Evolutionary conservation across 768 basidiomycete genomes (phyloP).

Genomic region (Cystoderma amianthinum): DNA sequence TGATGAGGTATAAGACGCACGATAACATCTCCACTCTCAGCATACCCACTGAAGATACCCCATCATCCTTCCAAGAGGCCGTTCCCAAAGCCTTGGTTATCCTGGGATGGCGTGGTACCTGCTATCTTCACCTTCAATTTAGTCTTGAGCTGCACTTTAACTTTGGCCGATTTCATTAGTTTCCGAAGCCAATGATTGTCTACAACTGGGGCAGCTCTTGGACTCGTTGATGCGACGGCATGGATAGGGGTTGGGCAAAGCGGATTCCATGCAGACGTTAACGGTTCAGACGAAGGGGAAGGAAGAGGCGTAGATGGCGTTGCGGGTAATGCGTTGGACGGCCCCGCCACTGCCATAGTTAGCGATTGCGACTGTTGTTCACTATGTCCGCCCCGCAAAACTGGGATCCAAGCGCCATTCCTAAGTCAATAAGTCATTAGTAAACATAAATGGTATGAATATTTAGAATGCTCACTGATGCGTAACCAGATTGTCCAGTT

Average conservation of each 20-base stretch:
- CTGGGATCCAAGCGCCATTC: background rate
- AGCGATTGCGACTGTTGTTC: background rate
- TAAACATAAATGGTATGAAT: background rate
- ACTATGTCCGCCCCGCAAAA: background rate
- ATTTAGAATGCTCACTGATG: background rate
- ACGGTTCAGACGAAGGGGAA: too few relatives aligned
- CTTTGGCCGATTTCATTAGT: too few relatives aligned
- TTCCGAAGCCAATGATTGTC: background rate
- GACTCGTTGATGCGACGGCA: background rate
- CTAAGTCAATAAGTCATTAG: background rate
- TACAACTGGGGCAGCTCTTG: background rate
- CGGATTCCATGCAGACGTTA: background rate
- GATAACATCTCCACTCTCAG: too few relatives aligned
- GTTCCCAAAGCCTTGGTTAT: background rate
- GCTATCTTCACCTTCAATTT: background rate
- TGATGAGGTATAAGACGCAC: too few relatives aligned
- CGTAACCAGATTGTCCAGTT: background rate
- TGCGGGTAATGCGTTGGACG: background rate
- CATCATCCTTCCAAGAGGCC: background rate
- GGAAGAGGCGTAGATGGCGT: background rate
- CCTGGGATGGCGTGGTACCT: background rate
- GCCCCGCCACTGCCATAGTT: background rate
- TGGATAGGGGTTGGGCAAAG: background rate
- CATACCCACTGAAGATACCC: background rate
- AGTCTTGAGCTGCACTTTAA: background rate